Percentiles rank a stretch among this genome's conserved stretches.
phyloP scores from a whole-genome alignment of 306 rosid species.

The Vigna mungo region DNA sequence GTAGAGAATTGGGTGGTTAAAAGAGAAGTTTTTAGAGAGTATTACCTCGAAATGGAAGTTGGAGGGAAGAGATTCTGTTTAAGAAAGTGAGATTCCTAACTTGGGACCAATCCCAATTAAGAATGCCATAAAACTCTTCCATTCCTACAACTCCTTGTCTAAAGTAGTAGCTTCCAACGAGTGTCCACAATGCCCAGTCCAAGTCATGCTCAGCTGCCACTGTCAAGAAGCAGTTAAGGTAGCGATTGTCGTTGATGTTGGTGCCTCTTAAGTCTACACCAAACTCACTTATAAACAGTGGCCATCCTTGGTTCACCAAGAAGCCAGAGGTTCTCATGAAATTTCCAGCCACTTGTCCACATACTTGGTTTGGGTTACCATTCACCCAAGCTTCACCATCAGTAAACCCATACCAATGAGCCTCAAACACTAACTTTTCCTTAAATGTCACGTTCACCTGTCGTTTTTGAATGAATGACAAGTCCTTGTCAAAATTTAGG shows the following conservation, averaged over 20 bases:
- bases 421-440: slow-evolving; percentile 71
- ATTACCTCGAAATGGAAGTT: slow-evolving; percentile 82
- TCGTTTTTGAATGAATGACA: slow-evolving; percentile 62
- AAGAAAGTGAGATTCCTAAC: slow-evolving; percentile 61
- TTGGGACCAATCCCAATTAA: slow-evolving; percentile 64
- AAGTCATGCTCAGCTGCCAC: slow-evolving; percentile 76
- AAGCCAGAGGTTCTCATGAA: slow-evolving; percentile 62
- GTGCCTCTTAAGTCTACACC: slow-evolving; percentile 82
- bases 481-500: slow-evolving; percentile 66
- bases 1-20: too few species aligned
- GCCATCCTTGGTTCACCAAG: slow-evolving; percentile 72
- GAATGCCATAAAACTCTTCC: slow-evolving; percentile 76
- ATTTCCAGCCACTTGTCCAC: slow-evolving; percentile 66
- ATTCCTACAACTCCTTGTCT: slow-evolving; percentile 74
- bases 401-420: slow-evolving; percentile 81
- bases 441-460: slow-evolving; percentile 62
- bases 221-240: slow-evolving; percentile 68
- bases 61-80: slow-evolving; percentile 64
- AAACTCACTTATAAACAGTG: slow-evolving; percentile 86
- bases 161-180: slow-evolving; percentile 81
- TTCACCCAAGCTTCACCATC: slow-evolving; percentile 73
- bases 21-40: too few species aligned
- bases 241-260: slow-evolving; percentile 82
- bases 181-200: slow-evolving; percentile 89
- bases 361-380: slow-evolving; percentile 84